Percentiles rank a stretch among this genome's conserved stretches.
Evolutionary conservation across 140 eudicot genomes (phyloP).

Genomic region (Cichorium intybus): DNA sequence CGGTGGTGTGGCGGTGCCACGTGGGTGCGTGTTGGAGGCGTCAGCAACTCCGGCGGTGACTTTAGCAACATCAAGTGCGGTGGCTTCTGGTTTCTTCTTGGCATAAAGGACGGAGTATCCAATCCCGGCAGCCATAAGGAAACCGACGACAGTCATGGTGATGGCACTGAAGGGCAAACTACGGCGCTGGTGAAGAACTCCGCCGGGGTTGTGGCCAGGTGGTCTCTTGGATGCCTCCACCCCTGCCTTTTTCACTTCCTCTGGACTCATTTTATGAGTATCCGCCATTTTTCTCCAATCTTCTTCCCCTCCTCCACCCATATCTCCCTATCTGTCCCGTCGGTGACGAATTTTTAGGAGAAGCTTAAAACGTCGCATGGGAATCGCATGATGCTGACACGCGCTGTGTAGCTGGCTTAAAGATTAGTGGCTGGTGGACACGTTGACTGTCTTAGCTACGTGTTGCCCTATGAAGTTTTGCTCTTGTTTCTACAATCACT

Average conservation of each 20-base stretch:
- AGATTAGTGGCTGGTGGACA: neutral
- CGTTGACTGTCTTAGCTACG: constrained; percentile 16
- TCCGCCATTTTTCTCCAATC: constrained; percentile 77
- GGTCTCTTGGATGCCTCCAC: constrained; percentile 57
- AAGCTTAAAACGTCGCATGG: constrained; percentile 15
- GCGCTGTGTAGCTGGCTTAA: constrained; percentile 13
- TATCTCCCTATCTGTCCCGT: neutral
- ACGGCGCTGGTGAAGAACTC: constrained; percentile 72
- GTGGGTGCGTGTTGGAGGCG: constrained; percentile 53
- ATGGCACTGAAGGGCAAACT: constrained; percentile 42
- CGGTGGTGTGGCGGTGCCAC: constrained; percentile 16
- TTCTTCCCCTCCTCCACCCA: constrained; percentile 28
- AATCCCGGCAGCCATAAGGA: constrained; percentile 37
- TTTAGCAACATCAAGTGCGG: constrained; percentile 64
- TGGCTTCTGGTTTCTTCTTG: constrained; percentile 60
- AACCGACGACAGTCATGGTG: constrained; percentile 54
- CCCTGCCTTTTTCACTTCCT: constrained; percentile 53
- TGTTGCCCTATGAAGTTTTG: neutral
- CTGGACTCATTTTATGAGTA: constrained; percentile 67
- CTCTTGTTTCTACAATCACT: neutral
- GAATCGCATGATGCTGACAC: constrained; percentile 8
- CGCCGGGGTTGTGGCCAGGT: constrained; percentile 67
- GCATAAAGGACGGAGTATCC: constrained; percentile 53
- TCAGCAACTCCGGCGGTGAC: constrained; percentile 46
- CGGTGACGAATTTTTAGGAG: neutral